Base-by-base conservation (phyloP, 2,329 filamentous ascomycete species). In the Dothideomycetidae sp. region DNA sequence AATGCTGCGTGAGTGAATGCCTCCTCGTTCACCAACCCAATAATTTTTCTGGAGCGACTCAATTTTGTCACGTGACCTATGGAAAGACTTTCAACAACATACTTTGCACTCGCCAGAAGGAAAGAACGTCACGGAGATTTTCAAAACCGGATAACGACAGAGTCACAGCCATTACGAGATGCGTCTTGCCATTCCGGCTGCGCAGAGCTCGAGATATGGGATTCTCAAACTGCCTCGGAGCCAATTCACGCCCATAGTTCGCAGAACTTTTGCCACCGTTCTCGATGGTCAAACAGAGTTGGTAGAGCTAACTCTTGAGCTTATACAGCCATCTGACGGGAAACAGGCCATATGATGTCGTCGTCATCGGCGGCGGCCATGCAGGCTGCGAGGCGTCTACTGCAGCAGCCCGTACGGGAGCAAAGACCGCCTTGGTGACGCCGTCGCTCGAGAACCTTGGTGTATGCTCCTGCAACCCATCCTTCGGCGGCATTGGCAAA, bases 401-500 rank as follows among this genome's bases (percentile, higher is more conserved):
- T 9, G 90, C 88, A 2, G 83, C 90, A 10, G 90, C 90, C 31
- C 75, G 90, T 51, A 73, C 81, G 11, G 90, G 90, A 36, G 90
- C 88, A 34, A 76, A 78, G 50, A 96, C 90, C 29, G 88, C 81
- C 2, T 71, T 98, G 47, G 69, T 98, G 33, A 98, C 90, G 1
- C 90, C 88, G 2, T 84, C 81, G 42, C 59, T 83, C 41, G 78
- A 86, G 42, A 93, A 94, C 50, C 75, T 96, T 13, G 88, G 88
- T 39, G 83, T 90, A 18, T 96, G 88, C 62, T 94, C 86, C 23
- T 96, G 88, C 63, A 96, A 96, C 56, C 88, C 88, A 2, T 93
- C 84, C 46, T 93, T 98, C 53, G 90, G 90, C 28, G 90, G 90
- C n/a, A 96, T 98, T 49, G 90, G 90, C 31, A 98, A 98, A 57